phyloP scores from a whole-genome alignment of 129 eudicot genomes.

The Flaveria ramosissima region DNA sequence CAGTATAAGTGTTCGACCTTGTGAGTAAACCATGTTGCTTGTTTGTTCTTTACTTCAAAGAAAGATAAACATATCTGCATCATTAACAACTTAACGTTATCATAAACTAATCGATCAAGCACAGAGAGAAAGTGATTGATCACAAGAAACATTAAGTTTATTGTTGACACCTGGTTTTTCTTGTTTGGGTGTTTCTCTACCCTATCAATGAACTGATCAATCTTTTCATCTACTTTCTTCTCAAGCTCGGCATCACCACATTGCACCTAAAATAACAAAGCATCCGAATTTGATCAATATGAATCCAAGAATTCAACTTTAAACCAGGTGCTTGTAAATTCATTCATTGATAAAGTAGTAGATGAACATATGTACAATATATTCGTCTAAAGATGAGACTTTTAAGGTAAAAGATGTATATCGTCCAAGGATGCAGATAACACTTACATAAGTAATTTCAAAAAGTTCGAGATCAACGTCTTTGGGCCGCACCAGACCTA shows the following conservation, averaged over 20 bases:
- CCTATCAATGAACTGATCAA: slow-evolving; percentile 81
- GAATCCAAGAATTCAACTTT: slow-evolving; percentile 16
- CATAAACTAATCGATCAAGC: slow-evolving; percentile 10
- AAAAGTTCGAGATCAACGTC: slow-evolving; percentile 91
- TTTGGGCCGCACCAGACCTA: slow-evolving; percentile 96
- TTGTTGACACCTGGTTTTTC: slow-evolving; percentile 79
- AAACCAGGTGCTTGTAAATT: slow-evolving; percentile 7
- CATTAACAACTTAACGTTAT: neutral
- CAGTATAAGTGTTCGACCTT: slow-evolving; percentile 92
- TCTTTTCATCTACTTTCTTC: slow-evolving; percentile 91
- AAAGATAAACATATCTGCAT: slow-evolving; percentile 90
- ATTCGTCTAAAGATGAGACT: slow-evolving; percentile 14
- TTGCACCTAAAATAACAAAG: slow-evolving; percentile 60
- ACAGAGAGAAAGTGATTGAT: slow-evolving; percentile 1
- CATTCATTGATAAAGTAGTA: neutral
- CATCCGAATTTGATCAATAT: slow-evolving; percentile 16
- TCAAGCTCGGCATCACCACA: slow-evolving; percentile 91
- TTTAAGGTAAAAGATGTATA: neutral
- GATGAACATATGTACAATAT: neutral
- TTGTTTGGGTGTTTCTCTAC: slow-evolving; percentile 96
- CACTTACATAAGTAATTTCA: slow-evolving; percentile 92
- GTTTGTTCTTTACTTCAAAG: slow-evolving; percentile 90
- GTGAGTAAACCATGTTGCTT: slow-evolving; percentile 86
- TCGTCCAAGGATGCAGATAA: slow-evolving; percentile 12
- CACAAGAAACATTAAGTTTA: slow-evolving; percentile 7